Evolutionary conservation across 1,284 basidiomycete species (phyloP).

Genomic region (Apiotrichum sp.): DNA sequence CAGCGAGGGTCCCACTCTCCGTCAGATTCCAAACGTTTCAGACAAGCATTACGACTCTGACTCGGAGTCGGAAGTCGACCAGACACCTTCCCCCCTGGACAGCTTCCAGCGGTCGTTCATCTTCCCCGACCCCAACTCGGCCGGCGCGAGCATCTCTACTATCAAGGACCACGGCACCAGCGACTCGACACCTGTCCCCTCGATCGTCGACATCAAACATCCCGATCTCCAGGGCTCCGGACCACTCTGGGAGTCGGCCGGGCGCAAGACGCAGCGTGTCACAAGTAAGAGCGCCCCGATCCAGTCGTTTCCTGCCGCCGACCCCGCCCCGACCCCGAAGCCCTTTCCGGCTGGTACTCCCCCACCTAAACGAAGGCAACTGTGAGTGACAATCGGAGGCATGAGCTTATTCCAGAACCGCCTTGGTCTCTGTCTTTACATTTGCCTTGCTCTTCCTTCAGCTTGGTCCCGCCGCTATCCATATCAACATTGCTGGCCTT

Average conservation of each 20-base stretch:
- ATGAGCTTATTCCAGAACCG: neutral
- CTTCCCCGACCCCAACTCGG: conserved; percentile 16
- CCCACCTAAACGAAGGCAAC: conserved; percentile 2
- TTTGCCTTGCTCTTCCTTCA: conserved; percentile 2
- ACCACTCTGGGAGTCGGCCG: neutral
- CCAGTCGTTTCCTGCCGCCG: too few relatives aligned
- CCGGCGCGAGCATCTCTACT: conserved; percentile 1
- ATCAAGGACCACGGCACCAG: neutral
- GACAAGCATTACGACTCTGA: neutral
- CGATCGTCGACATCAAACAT: conserved; percentile 1
- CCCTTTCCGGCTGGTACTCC: conserved; percentile 8
- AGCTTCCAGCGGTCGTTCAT: conserved; percentile 15
- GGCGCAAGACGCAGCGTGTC: neutral
- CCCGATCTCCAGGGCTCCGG: neutral
- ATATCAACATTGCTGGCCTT: neutral
- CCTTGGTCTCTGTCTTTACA: neutral
- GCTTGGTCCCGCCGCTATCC: neutral
- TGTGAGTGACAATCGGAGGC: neutral
- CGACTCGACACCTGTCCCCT: conserved; percentile 5
- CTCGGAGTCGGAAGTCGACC: neutral
- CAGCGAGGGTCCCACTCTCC: conserved; percentile 4
- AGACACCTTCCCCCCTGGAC: neutral
- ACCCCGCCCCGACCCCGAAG: neutral
- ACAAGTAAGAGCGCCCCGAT: neutral
- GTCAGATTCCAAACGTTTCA: neutral